Conservation (phyloP, 148 eudicot species). For the Vaccinium corymbosum region DNA sequence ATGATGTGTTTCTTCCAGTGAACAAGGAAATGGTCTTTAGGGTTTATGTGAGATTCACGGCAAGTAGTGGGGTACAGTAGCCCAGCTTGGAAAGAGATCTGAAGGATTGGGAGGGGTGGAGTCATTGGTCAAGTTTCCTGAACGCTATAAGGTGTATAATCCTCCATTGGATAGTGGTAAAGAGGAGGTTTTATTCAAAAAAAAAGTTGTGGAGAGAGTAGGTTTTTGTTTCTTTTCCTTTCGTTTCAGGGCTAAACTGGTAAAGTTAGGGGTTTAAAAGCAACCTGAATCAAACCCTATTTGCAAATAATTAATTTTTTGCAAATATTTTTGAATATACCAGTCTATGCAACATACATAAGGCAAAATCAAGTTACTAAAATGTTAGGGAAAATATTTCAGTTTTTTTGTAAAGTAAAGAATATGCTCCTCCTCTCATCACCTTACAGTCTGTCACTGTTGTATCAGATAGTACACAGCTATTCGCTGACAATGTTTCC, state of each 20-base stretch:
- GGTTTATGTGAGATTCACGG: neutral
- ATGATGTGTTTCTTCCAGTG: neutral
- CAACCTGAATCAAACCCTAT: too few relatives aligned
- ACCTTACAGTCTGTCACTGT: neutral
- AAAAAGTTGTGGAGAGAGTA: neutral
- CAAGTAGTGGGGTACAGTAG: neutral
- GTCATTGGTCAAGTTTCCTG: neutral
- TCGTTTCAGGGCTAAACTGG: neutral
- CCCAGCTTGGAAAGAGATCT: neutral
- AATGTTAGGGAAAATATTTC: neutral
- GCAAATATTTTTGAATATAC: too few relatives aligned
- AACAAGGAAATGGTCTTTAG: neutral
- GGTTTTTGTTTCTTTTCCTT: neutral
- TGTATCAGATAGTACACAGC: neutral
- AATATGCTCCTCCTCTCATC: neutral
- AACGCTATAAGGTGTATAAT: neutral
- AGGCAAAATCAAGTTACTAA: neutral
- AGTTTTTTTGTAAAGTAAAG: neutral
- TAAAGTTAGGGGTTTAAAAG: neutral
- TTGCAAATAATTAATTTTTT: too few relatives aligned
- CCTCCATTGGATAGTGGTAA: neutral
- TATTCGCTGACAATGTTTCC: neutral
- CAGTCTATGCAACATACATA: neutral
- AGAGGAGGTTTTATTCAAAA: neutral
- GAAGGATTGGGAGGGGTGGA: neutral